phyloP scores from a whole-genome alignment of 768 basidiomycete species.

The Psilocybe subaeruginosa region DNA sequence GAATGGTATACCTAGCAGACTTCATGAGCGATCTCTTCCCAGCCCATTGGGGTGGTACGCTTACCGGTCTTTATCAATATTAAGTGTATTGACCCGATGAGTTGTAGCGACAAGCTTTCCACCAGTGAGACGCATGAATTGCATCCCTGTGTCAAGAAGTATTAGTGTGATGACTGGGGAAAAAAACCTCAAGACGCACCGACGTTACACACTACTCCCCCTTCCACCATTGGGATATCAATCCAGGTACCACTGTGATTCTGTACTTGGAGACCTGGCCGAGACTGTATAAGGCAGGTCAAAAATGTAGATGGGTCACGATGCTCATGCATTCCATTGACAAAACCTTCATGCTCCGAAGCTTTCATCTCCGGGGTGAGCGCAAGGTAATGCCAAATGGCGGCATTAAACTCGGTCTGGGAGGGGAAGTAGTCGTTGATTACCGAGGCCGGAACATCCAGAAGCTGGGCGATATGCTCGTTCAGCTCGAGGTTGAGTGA shows the following conservation, averaged over 20 bases:
- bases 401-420: not conserved
- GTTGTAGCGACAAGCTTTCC: constrained; percentile 1
- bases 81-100: not conserved
- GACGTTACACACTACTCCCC: constrained; percentile 3
- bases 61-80: not conserved
- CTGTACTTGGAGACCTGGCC: not conserved
- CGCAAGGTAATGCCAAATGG: constrained; percentile 1
- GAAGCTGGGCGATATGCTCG: not conserved
- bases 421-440: constrained; percentile 1
- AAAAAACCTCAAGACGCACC: not conserved
- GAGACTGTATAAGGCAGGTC: not conserved
- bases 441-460: not conserved
- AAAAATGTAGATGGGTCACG: not conserved
- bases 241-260: not conserved
- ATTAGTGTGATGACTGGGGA: not conserved
- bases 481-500: not conserved
- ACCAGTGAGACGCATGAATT: constrained; percentile 2
- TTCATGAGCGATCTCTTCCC: not conserved
- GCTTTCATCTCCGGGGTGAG: constrained; percentile 1
- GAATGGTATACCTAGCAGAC: not conserved
- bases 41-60: not conserved
- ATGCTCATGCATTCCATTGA: constrained; percentile 1
- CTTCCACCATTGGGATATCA: constrained; percentile 3
- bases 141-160: not conserved
- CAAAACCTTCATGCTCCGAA: not conserved